These are phyloP conservation scores for Whalleya microplaca DNA, from an alignment of 2,329 filamentous ascomycete genomes.

Conservation along the genomic window DNA sequence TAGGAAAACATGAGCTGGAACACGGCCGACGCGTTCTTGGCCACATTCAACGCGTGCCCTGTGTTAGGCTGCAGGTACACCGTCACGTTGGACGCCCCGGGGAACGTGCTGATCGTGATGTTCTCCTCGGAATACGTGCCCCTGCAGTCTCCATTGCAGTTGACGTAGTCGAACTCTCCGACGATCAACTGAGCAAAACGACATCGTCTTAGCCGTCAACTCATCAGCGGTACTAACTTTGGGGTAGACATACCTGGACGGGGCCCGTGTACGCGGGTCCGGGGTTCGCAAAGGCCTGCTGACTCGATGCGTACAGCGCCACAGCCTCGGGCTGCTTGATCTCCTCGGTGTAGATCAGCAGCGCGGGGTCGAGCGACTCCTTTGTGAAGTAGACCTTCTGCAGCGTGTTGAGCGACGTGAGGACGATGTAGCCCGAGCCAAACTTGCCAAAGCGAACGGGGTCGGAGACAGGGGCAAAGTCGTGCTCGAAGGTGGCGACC, in stretches of 20 bases:
- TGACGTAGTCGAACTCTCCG: constrained; percentile 38
- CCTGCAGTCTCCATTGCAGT: constrained; percentile 44
- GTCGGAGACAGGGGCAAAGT: constrained; percentile 25
- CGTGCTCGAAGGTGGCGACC: constrained; percentile 25
- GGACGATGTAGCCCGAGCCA: constrained; percentile 30
- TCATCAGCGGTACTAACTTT: constrained; percentile 1
- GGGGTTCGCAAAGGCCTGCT: constrained; percentile 25
- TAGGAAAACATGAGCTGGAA: constrained; percentile 8
- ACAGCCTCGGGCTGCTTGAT: constrained; percentile 40
- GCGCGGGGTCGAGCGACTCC: constrained; percentile 33
- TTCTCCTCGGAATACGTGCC: constrained; percentile 13
- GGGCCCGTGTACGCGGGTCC: constrained; percentile 37
- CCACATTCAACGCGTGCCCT: constrained; percentile 5
- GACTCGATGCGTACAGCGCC: constrained; percentile 34
- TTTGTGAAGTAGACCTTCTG: constrained; percentile 41
- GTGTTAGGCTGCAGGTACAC: constrained; percentile 7
- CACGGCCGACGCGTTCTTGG: constrained; percentile 7
- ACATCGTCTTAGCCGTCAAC: constrained; percentile 4
- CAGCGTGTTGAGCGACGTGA: constrained; percentile 28
- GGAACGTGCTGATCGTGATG: constrained; percentile 3
- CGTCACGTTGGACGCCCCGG: constrained; percentile 1
- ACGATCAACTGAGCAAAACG: constrained; percentile 29
- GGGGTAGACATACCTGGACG: constrained; percentile 28
- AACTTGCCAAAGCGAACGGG: constrained; percentile 24
- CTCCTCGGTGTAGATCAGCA: constrained; percentile 36